Percentiles rank a stretch among this genome's conserved stretches.
Evolutionary conservation across 129 eudicot genomes (phyloP).

Genomic region (Flaveria linearis): DNA sequence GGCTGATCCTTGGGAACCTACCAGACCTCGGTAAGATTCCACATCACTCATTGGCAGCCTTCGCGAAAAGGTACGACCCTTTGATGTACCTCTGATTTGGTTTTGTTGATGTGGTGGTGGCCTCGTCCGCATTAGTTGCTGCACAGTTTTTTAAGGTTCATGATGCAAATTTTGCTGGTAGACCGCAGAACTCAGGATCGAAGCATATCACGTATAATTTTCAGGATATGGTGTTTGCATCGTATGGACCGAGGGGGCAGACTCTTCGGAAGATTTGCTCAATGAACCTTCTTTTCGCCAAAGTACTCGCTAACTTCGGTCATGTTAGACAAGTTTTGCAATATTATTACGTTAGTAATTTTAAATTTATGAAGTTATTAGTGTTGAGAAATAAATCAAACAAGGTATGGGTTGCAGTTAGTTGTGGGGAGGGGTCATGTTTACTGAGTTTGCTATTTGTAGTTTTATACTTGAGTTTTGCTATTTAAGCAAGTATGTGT

Average conservation of each 20-base stretch:
- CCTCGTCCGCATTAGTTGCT: constrained; percentile 59
- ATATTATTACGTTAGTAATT: too few species aligned
- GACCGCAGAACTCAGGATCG: constrained; percentile 86
- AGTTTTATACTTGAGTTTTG: too few species aligned
- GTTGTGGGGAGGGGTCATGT: too few species aligned
- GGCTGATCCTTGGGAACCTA: constrained; percentile 84
- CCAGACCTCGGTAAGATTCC: constrained; percentile 73
- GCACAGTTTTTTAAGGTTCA: constrained; percentile 60
- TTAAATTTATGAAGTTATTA: too few species aligned
- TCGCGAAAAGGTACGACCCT: constrained; percentile 71
- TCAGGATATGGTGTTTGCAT: constrained; percentile 82
- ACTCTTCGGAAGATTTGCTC: constrained; percentile 74
- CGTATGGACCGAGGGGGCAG: constrained; percentile 87
- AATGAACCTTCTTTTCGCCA: constrained; percentile 59
- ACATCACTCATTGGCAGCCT: constrained; percentile 61
- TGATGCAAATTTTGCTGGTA: constrained; percentile 66
- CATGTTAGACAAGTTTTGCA: constrained; percentile 62
- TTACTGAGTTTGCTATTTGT: too few species aligned
- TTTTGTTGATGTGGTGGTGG: constrained; percentile 70
- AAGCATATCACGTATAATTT: constrained; percentile 72
- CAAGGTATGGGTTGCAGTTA: too few species aligned
- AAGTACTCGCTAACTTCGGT: constrained; percentile 71
- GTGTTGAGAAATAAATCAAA: too few species aligned
- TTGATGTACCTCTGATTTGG: constrained; percentile 73
- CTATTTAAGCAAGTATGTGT: too few species aligned